Base-by-base conservation (phyloP, 1,284 basidiomycete species). In the Golubevia sp. region DNA sequence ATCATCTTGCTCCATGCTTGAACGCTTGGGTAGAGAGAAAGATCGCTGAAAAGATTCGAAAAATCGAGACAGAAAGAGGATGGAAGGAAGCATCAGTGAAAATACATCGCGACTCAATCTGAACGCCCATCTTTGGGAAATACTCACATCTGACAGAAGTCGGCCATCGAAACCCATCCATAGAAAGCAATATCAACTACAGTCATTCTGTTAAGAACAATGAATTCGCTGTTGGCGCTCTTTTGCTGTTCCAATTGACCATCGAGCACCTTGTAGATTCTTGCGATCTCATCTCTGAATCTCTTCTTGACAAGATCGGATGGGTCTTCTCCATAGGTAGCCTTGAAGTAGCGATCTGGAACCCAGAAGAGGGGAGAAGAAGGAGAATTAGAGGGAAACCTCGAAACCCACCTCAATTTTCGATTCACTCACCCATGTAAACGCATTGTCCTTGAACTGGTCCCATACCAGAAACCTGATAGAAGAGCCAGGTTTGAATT, bases 381-480 rank as follows among this genome's bases (percentile, higher is more conserved):
- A n/a, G n/a, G n/a, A n/a, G n/a, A n/a, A n/a, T n/a, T n/a, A n/a
- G n/a, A n/a, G n/a, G n/a, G n/a, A n/a, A n/a, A n/a, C n/a, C n/a
- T n/a, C n/a, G n/a, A n/a, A n/a, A n/a, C n/a, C n/a, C n/a, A n/a
- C n/a, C n/a, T n/a, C n/a, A n/a, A n/a, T n/a, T n/a, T n/a, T n/a
- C n/a, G n/a, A n/a, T n/a, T n/a, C n/a, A 57, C 38, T 50, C 38
- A 34, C 50, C 50, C 5, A 49, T 6, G 13, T 38, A 57, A 49
- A 48, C 50, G 6, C 44, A 34, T 38, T 27, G 23, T 26, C 56
- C 56, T 23, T 57, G 56, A 25, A 57, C 38, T 3, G 56, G 56
- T 4, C 56, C 56, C 25, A 48, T 34, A 11, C 56, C 56, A 3
- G 56, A 57, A 21, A 57, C 50, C 38, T 57, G 56, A 49, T 48